A percentile compares a stretch with the other conserved stretches of the same genome.
phyloP scores from a whole-genome alignment of 495 filamentous ascomycete genomes.

The Penicillium fimorum region DNA sequence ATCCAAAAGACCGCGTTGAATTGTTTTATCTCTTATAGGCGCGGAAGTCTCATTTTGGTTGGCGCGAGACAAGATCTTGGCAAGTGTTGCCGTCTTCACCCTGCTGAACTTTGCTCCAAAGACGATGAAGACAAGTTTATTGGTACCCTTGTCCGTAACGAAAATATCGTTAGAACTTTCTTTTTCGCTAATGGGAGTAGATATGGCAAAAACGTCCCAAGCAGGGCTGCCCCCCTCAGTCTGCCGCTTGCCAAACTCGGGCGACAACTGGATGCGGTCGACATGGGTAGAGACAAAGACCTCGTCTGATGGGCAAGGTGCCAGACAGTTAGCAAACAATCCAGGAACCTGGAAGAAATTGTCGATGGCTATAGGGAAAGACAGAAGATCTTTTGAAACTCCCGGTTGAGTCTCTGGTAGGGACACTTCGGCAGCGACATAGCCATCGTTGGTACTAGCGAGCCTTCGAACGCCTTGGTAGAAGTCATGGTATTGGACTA shows the following conservation, averaged over 20 bases:
- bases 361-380: no score
- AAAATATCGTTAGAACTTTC: conserved; percentile 38
- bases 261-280: background rate
- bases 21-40: background rate
- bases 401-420: background rate
- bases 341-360: no score
- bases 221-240: background rate
- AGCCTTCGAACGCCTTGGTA: conserved; percentile 27
- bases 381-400: background rate
- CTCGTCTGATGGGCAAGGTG: no score
- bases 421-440: conserved; percentile 14
- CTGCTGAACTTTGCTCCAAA: conserved; percentile 32
- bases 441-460: background rate
- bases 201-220: background rate
- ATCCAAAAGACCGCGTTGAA: no score
- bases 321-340: no score
- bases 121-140: conserved; percentile 24
- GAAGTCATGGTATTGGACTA: conserved; percentile 29
- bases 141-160: conserved; percentile 23
- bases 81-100: conserved; percentile 26
- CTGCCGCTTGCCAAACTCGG: background rate
- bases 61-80: conserved; percentile 17
- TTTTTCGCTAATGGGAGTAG: conserved; percentile 9
- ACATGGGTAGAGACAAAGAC: background rate
- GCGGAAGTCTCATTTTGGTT: conserved; percentile 12